Evolutionary conservation across 2,329 filamentous ascomycete genomes (phyloP).

Genomic region (Paraphaeosphaeria minitans): DNA sequence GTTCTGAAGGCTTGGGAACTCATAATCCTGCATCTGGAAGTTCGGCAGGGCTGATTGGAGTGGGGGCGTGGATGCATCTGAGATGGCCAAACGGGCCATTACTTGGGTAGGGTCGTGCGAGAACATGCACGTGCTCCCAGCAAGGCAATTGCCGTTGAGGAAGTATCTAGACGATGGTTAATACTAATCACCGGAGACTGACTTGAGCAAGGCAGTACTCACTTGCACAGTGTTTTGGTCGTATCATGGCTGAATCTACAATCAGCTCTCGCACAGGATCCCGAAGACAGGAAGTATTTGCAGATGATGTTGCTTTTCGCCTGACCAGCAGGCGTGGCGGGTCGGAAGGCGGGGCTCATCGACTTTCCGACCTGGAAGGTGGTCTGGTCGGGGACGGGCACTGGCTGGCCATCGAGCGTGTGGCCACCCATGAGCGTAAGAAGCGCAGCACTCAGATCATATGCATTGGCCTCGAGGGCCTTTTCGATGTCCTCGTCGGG

Average conservation of each 20-base stretch:
- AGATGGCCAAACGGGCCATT: slow-evolving; percentile 78
- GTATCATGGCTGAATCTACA: slow-evolving; percentile 97
- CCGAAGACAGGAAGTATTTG: slow-evolving; percentile 95
- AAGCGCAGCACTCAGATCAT: slow-evolving; percentile 91
- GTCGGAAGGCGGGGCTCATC: slow-evolving; percentile 73
- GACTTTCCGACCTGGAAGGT: slow-evolving; percentile 86
- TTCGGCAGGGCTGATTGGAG: slow-evolving; percentile 65
- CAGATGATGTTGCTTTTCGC: slow-evolving; percentile 88
- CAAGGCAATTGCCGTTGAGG: slow-evolving; percentile 93
- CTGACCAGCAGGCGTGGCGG: slow-evolving; percentile 75
- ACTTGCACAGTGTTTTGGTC: slow-evolving; percentile 98
- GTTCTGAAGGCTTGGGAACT: slow-evolving; percentile 76
- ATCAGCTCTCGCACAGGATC: slow-evolving; percentile 93
- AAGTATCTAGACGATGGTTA: slow-evolving; percentile 72
- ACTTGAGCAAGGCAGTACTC: slow-evolving; percentile 52
- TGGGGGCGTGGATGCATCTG: slow-evolving; percentile 70
- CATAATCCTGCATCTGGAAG: slow-evolving; percentile 82
- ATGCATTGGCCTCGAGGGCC: slow-evolving; percentile 86
- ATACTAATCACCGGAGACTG: slow-evolving; percentile 15
- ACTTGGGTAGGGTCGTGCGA: slow-evolving; percentile 92
- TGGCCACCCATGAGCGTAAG: slow-evolving; percentile 83
- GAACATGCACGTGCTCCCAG: slow-evolving; percentile 92
- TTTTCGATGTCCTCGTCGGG: slow-evolving; percentile 93
- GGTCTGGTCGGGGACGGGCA: slow-evolving; percentile 61
- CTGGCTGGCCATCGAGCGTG: slow-evolving; percentile 56